Evolutionary conservation across 2,329 filamentous ascomycete genomes (phyloP), one percentile per base, ranked within the genome.

Genomic region (Fusarium praegraminearum): DNA sequence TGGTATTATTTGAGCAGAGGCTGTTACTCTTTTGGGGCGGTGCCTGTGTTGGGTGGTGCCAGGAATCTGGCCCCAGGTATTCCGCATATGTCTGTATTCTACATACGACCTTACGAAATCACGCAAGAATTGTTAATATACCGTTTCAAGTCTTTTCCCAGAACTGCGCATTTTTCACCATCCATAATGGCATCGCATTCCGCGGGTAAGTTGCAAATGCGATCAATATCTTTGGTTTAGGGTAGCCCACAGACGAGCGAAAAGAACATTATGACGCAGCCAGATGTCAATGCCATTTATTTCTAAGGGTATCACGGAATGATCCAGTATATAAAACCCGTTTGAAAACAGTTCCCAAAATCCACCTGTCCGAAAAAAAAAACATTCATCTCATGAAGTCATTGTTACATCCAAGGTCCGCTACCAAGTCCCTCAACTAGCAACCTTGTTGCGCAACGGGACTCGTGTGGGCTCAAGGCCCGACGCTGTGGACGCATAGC

Each of bases 251-350:
- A 9, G n/a, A 22, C 18, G 5, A 24, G n/a, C 7, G 5, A 22
- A n/a, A 2, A 16, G 4, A 35, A 26, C 7, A 43, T 15, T 9
- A 22, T 26, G 13, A 35, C 44, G 47, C 41, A 49, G 55, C 49
- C 44, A 41, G 30, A 66, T 43, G 30, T 59, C 45, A 51, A 59
- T 63, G 67, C 64, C 53, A 64, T 64, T 32, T 67, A 61, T 67
- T 70, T 70, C 45, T 50, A 64, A 56, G 67, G 67, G 67, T 70
- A 70, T 70, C 67, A 38, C 54, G 47, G 50, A 68, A 64, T 50
- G 32, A 40, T 67, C 46, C 62, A 60, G 38, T 57, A 59, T 18
- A 47, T 40, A 30, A 40, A 59, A 36, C 35, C 62, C 45, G 50
- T 64, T 18, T 4, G 35, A 40, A 40, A 44, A 7, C 8, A 47